Evolutionary conservation across 129 eudicot species (phyloP).

Genomic region (Ambrosia artemisiifolia): DNA sequence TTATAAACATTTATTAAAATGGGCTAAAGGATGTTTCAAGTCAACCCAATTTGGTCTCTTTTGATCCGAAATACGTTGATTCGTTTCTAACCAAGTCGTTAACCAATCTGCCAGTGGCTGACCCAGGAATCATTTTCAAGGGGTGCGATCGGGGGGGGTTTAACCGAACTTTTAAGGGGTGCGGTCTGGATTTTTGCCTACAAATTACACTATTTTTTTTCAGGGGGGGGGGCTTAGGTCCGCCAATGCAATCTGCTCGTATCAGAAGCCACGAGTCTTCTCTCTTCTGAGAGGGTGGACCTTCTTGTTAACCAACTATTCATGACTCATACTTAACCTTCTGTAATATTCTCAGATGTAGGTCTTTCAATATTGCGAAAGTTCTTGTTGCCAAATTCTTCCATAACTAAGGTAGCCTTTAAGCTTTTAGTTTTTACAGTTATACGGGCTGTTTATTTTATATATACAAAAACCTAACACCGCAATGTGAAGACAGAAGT

Average conservation of each 20-base stretch:
- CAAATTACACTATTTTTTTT: too few species aligned
- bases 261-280: neutral
- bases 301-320: too few species aligned
- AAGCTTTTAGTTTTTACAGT: constrained; percentile 1
- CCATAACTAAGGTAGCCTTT: constrained; percentile 54
- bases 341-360: constrained; percentile 46
- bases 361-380: constrained; percentile 87
- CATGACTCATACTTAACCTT: constrained; percentile 2
- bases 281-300: neutral
- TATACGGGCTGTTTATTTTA: neutral
- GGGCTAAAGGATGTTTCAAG: neutral
- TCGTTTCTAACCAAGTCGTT: neutral
- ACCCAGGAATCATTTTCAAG: too few species aligned
- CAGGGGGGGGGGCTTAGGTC: too few species aligned
- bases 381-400: constrained; percentile 70
- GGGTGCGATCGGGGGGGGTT: too few species aligned
- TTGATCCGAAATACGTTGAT: too few species aligned
- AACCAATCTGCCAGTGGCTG: neutral
- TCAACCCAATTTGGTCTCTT: neutral
- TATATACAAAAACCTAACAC: constrained; percentile 35
- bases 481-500: constrained; percentile 79
- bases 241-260: neutral
- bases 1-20: neutral
- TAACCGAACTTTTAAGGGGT: too few species aligned
- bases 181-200: too few species aligned